These are phyloP conservation scores for Amanita molliuscula DNA, from an alignment of 768 basidiomycete species.

Conservation along the genomic window DNA sequence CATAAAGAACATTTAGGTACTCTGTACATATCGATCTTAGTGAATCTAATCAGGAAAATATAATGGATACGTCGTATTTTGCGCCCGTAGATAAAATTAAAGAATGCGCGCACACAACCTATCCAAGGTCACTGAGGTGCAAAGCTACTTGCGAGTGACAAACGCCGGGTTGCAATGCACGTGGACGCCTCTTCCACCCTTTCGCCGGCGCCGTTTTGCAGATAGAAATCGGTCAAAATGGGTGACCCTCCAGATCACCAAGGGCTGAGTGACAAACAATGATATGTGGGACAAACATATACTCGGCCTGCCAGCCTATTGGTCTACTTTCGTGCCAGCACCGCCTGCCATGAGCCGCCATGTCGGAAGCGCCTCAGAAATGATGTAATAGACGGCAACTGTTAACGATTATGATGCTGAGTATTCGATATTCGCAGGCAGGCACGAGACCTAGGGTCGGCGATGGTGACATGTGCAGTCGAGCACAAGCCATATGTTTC, in stretches of 20 bases:
- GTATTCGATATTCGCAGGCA: not conserved
- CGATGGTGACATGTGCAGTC: not conserved
- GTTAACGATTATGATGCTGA: not conserved
- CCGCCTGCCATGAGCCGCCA: not conserved
- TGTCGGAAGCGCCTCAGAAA: not conserved
- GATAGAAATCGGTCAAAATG: too few relatives aligned
- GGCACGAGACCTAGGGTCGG: not conserved
- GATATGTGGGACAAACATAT: not conserved
- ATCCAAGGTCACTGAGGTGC: too few relatives aligned
- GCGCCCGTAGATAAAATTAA: too few relatives aligned
- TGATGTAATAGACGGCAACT: too few relatives aligned
- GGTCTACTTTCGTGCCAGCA: not conserved
- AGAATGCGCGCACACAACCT: too few relatives aligned
- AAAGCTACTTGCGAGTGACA: too few relatives aligned
- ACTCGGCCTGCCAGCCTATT: not conserved
- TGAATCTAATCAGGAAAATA: too few relatives aligned
- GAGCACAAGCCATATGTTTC: too few relatives aligned
- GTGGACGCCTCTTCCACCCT: not conserved
- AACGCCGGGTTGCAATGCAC: too few relatives aligned
- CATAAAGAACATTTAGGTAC: not conserved
- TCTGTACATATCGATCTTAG: not conserved
- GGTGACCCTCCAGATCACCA: not conserved
- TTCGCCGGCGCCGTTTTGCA: too few relatives aligned
- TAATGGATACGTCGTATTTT: too few relatives aligned
- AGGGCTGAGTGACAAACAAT: not conserved